A percentile compares a stretch with the other conserved stretches of the same genome.
phyloP scores from a whole-genome alignment of 2,329 filamentous ascomycete genomes.

The Claviceps quebecensis region DNA sequence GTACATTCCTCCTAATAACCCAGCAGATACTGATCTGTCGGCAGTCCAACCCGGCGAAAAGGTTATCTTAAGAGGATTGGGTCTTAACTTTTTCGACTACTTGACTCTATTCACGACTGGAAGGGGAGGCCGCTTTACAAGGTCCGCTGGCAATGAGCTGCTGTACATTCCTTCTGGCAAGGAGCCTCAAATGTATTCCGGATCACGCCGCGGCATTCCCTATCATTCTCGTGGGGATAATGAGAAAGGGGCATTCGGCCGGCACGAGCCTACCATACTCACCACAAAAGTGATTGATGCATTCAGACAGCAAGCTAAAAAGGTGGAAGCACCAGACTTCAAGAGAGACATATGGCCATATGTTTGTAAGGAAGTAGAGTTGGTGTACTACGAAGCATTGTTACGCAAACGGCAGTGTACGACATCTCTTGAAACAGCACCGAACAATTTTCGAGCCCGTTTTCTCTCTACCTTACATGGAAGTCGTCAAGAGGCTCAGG shows the following conservation, averaged over 20 bases:
- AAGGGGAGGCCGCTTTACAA: background rate
- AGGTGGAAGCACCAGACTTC: background rate
- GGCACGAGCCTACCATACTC: constrained; percentile 1
- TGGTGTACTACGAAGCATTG: constrained; percentile 5
- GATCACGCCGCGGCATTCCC: constrained; percentile 5
- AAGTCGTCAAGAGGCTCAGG: background rate
- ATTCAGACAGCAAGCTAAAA: background rate
- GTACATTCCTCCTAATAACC: constrained; percentile 1
- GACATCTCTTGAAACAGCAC: background rate
- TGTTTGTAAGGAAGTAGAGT: constrained; percentile 3
- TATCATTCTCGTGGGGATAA: constrained; percentile 6
- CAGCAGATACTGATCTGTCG: constrained; percentile 3
- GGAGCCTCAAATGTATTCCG: constrained; percentile 4
- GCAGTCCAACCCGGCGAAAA: background rate
- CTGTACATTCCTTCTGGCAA: constrained; percentile 1
- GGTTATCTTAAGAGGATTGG: constrained; percentile 1
- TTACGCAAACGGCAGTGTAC: background rate
- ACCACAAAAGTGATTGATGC: background rate
- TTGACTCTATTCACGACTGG: constrained; percentile 2
- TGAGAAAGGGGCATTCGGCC: constrained; percentile 3
- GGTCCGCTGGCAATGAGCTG: background rate
- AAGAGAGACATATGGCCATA: constrained; percentile 2
- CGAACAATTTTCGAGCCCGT: background rate
- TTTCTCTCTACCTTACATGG: background rate
- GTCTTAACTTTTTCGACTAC: constrained; percentile 6